phyloP scores from a whole-genome alignment of 208 protist genomes.

The Trypanosoma platydactyli region DNA sequence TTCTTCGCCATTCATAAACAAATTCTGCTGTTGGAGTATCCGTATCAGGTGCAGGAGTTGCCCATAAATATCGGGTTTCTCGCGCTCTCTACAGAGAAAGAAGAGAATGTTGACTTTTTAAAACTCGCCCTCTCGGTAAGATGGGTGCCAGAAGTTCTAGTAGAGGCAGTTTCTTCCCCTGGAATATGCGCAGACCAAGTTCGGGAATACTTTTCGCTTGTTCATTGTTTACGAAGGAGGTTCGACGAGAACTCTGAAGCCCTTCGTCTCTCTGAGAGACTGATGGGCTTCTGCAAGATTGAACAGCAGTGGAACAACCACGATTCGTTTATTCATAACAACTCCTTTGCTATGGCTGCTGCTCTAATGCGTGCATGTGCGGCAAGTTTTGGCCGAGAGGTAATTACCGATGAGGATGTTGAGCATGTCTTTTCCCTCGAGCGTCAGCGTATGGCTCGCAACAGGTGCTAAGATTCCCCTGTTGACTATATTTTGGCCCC shows the following conservation, averaged over 20 bases:
- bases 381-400: slow-evolving; percentile 45
- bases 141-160: slow-evolving; percentile 26
- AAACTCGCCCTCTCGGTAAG: slow-evolving; percentile 41
- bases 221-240: slow-evolving; percentile 28
- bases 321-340: slow-evolving; percentile 85
- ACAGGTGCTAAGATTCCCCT: not conserved
- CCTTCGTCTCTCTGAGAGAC: slow-evolving; percentile 35
- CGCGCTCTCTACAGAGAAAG: slow-evolving; percentile 32
- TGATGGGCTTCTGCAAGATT: slow-evolving; percentile 39
- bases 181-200: slow-evolving; percentile 27
- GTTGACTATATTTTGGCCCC: no score
- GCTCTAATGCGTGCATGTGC: slow-evolving; percentile 66
- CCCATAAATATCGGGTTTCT: slow-evolving; percentile 66
- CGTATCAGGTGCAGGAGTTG: slow-evolving; percentile 65
- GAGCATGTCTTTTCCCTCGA: slow-evolving; percentile 51
- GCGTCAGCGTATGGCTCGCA: slow-evolving; percentile 38
- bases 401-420: slow-evolving; percentile 49
- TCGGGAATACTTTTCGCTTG: slow-evolving; percentile 40
- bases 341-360: slow-evolving; percentile 69
- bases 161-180: slow-evolving; percentile 23
- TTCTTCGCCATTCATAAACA: slow-evolving; percentile 69
- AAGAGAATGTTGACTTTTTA: slow-evolving; percentile 29
- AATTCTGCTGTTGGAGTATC: slow-evolving; percentile 62
- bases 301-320: slow-evolving; percentile 69
- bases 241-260: slow-evolving; percentile 20